Evolutionary conservation across 1,284 basidiomycete species (phyloP).

Genomic region (Irpex sp.): DNA sequence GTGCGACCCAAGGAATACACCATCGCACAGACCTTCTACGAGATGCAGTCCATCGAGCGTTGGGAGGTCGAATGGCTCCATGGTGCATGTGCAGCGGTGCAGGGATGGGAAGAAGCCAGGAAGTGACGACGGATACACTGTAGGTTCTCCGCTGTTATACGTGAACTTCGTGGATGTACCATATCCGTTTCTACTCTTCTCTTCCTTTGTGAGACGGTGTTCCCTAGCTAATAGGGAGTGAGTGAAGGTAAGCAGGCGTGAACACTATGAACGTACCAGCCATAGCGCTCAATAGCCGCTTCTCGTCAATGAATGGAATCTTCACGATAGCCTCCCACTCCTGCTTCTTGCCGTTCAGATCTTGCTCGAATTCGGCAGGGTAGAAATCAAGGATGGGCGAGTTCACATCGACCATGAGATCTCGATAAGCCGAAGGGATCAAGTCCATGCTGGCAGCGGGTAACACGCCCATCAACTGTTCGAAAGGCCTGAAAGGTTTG

Average conservation of each 20-base stretch:
- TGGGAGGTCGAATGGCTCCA: conserved; percentile 82
- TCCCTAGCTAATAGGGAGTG: conserved; percentile 52
- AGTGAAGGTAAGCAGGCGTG: conserved; percentile 2
- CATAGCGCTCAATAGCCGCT: conserved; percentile 80
- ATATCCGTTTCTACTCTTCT: conserved; percentile 72
- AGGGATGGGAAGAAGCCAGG: conserved; percentile 94
- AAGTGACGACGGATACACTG: conserved; percentile 81
- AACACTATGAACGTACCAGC: conserved; percentile 38
- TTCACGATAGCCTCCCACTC: conserved; percentile 99
- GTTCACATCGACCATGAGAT: conserved; percentile 82
- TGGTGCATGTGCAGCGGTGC: conserved; percentile 74
- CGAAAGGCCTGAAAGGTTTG: conserved; percentile 88
- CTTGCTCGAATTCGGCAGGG: conserved; percentile 84
- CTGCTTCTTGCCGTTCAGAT: conserved; percentile 97
- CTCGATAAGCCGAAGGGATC: conserved; percentile 84
- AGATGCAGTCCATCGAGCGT: conserved; percentile 84
- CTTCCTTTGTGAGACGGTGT: conserved; percentile 72
- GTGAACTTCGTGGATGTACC: conserved; percentile 80
- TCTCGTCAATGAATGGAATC: conserved; percentile 95
- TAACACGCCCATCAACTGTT: conserved; percentile 98
- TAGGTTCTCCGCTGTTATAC: conserved; percentile 62
- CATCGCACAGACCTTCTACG: conserved; percentile 82
- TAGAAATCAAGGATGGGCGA: conserved; percentile 97
- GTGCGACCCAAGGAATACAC: conserved; percentile 81
- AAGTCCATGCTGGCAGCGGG: conserved; percentile 86